Conservation (phyloP, 208 protist genomes). For the Lotmaria passim region DNA sequence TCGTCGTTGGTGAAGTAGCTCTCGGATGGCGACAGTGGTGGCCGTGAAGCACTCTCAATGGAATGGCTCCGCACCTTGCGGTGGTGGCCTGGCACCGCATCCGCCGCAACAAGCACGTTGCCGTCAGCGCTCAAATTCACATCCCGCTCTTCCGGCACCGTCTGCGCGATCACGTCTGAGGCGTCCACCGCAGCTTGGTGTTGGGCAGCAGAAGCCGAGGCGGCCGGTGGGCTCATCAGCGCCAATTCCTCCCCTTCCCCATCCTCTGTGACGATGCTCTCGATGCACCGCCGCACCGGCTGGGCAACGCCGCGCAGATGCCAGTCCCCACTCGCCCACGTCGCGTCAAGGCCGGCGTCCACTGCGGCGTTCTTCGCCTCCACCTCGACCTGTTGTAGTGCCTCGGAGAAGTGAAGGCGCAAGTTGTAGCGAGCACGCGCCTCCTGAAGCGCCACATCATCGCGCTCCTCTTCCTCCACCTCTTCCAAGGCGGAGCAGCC, state of each 20-base stretch:
- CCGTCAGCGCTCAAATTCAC: not conserved
- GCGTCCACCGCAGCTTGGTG: slow-evolving; percentile 6
- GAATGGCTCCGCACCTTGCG: slow-evolving; percentile 33
- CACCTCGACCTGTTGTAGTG: slow-evolving; percentile 40
- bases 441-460: slow-evolving; percentile 70
- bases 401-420: slow-evolving; percentile 52
- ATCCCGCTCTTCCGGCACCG: slow-evolving; percentile 15
- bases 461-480: slow-evolving; percentile 62
- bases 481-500: slow-evolving; percentile 25
- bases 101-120: slow-evolving; percentile 1
- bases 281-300: slow-evolving; percentile 10
- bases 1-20: slow-evolving; percentile 38
- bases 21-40: slow-evolving; percentile 17
- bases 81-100: slow-evolving; percentile 10
- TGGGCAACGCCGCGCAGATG: slow-evolving; percentile 18
- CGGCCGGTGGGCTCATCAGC: not conserved
- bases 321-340: slow-evolving; percentile 12
- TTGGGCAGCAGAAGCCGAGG: not conserved
- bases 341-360: slow-evolving; percentile 34
- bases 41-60: slow-evolving; percentile 35
- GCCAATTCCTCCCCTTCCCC: not conserved
- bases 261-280: slow-evolving; percentile 28
- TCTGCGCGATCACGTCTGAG: not conserved
- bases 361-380: slow-evolving; percentile 54
- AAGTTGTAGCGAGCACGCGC: slow-evolving; percentile 71